Percentiles rank a stretch among this genome's conserved stretches.
Evolutionary conservation across 768 basidiomycete species (phyloP).

Genomic region (Arthromyces matolae): DNA sequence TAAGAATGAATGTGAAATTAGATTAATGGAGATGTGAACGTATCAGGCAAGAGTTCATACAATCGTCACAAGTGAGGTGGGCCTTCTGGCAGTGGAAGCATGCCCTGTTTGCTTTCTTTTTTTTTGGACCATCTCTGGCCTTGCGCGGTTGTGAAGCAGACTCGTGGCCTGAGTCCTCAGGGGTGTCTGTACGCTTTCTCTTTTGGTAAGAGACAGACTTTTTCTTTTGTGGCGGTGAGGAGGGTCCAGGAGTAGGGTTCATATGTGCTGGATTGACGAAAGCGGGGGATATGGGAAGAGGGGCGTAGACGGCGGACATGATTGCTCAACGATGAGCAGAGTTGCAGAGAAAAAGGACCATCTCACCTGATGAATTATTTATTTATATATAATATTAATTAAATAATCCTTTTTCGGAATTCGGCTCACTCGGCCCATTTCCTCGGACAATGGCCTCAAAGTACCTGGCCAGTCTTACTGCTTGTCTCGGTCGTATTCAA

Average conservation of each 20-base stretch:
- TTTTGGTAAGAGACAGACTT: slow-evolving; percentile 37
- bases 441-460: slow-evolving; percentile 11
- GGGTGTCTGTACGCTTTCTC: slow-evolving; percentile 60
- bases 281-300: slow-evolving; percentile 30
- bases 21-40: slow-evolving; percentile 14
- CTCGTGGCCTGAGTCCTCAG: slow-evolving; percentile 52
- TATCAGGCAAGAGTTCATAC: slow-evolving; percentile 47
- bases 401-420: slow-evolving; percentile 14
- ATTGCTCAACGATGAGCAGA: slow-evolving; percentile 15
- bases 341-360: slow-evolving; percentile 12
- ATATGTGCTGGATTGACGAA: slow-evolving; percentile 43
- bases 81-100: slow-evolving; percentile 97
- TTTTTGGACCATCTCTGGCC: slow-evolving; percentile 75
- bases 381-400: slow-evolving; percentile 18
- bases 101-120: slow-evolving; percentile 92
- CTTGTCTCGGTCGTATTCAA: slow-evolving; percentile 31
- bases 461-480: slow-evolving; percentile 28
- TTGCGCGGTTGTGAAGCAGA: slow-evolving; percentile 46
- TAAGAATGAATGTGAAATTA: slow-evolving; percentile 30
- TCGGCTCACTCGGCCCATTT: slow-evolving; percentile 16
- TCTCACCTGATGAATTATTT: slow-evolving; percentile 16
- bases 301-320: slow-evolving; percentile 38
- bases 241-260: slow-evolving; percentile 44
- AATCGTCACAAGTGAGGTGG: slow-evolving; percentile 97
- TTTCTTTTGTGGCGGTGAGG: slow-evolving; percentile 37